A percentile compares a stretch with the other conserved stretches of the same genome.
phyloP scores from a whole-genome alignment of 495 filamentous ascomycete genomes.

The Neurospora intermedia region DNA sequence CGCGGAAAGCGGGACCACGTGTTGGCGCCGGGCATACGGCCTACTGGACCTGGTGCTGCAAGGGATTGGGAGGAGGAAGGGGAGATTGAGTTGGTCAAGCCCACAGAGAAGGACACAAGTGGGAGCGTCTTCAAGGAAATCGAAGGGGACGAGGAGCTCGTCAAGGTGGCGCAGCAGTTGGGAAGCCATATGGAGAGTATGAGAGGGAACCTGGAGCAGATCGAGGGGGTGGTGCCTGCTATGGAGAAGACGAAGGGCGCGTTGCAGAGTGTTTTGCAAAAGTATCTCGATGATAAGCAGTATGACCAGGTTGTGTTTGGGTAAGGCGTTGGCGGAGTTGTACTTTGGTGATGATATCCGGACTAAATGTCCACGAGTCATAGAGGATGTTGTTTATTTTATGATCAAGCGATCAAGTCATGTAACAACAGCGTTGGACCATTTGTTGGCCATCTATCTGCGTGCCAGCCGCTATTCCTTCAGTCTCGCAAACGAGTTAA shows the following conservation, averaged over 20 bases:
- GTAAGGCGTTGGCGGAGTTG: slow-evolving; percentile 6
- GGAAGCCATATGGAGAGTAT: slow-evolving; percentile 43
- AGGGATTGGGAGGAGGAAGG: not conserved
- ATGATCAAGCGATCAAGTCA: not conserved
- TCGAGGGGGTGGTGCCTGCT: slow-evolving; percentile 33
- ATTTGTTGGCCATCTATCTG: not conserved
- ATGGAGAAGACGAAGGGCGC: slow-evolving; percentile 34
- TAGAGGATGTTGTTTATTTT: not conserved
- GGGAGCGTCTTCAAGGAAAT: slow-evolving; percentile 24
- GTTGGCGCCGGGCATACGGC: slow-evolving; percentile 24
- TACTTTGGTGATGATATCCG: not conserved
- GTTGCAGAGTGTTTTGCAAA: slow-evolving; percentile 28
- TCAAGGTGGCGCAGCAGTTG: slow-evolving; percentile 30
- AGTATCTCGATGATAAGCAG: slow-evolving; percentile 33
- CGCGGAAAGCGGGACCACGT: slow-evolving; percentile 29
- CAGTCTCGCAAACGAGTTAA: not conserved
- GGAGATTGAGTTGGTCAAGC: slow-evolving; percentile 10
- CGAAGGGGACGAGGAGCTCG: slow-evolving; percentile 24
- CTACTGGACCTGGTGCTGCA: not conserved
- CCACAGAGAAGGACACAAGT: slow-evolving; percentile 1
- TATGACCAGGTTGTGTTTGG: slow-evolving; percentile 33
- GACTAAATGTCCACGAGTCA: not conserved
- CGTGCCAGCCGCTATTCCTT: not conserved
- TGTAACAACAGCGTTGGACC: not conserved
- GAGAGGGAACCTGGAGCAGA: slow-evolving; percentile 47